These are phyloP conservation scores for Colletotrichum tropicicola DNA, from an alignment of 2,329 filamentous ascomycete species.

Conservation along the genomic window DNA sequence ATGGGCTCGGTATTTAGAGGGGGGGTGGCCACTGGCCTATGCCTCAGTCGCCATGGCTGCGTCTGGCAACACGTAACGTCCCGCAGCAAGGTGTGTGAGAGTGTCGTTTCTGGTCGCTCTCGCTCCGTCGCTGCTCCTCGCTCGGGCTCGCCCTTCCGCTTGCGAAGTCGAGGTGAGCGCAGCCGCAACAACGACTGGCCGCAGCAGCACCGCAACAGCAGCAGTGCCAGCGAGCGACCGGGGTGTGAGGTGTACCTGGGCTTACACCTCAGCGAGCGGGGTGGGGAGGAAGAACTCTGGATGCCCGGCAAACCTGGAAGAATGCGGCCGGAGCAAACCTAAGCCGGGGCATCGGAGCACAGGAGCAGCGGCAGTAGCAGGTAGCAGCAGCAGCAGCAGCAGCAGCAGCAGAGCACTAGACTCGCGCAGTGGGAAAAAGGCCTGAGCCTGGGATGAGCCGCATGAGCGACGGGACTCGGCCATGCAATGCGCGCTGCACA, in stretches of 20 bases:
- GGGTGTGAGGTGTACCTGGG: too few species aligned
- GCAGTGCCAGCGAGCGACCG: neutral
- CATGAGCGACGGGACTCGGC: conserved; percentile 13
- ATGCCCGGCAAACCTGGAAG: neutral
- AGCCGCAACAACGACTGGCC: conserved; percentile 15
- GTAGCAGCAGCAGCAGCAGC: too few species aligned
- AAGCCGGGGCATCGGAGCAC: neutral
- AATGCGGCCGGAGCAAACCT: neutral
- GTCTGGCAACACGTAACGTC: conserved; percentile 24
- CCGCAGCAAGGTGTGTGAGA: conserved; percentile 5
- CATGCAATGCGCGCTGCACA: conserved; percentile 10
- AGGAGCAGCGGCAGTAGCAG: too few species aligned
- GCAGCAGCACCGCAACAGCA: neutral
- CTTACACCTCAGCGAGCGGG: too few species aligned
- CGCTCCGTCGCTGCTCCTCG: conserved; percentile 4
- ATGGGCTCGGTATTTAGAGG: conserved; percentile 26
- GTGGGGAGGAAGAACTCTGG: too few species aligned
- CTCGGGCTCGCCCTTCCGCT: conserved; percentile 14
- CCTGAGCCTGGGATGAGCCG: conserved; percentile 14
- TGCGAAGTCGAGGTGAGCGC: conserved; percentile 9
- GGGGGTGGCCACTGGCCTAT: conserved; percentile 26
- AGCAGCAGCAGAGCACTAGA: neutral
- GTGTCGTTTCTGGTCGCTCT: conserved; percentile 3
- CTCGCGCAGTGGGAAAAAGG: neutral
- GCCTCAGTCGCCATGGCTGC: conserved; percentile 17